Percentiles rank a stretch among this genome's conserved stretches.
Evolutionary conservation across 371 early-diverging fungal species (phyloP).

Genomic region (Mucor racemosus): DNA sequence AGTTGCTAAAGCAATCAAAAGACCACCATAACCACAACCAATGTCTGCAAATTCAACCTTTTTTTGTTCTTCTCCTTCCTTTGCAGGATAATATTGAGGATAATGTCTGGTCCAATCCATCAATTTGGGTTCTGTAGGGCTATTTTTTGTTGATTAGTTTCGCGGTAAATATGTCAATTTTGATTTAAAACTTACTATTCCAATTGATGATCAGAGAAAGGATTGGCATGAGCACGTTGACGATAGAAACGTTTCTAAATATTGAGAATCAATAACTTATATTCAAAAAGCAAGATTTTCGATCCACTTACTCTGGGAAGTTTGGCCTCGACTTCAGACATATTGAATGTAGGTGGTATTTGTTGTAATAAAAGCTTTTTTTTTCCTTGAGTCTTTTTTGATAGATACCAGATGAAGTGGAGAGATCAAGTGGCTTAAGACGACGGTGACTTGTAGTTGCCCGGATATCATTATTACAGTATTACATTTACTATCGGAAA

Average conservation of each 20-base stretch:
- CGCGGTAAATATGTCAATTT: not conserved
- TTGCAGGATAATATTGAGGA: constrained; percentile 71
- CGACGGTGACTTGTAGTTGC: constrained; percentile 1
- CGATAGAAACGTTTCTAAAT: constrained; percentile 88
- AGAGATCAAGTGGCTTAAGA: constrained; percentile 6
- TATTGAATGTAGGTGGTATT: constrained; percentile 1
- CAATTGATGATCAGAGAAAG: constrained; percentile 94
- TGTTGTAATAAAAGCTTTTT: constrained; percentile 1
- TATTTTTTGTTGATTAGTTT: constrained; percentile 26
- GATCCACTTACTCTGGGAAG: constrained; percentile 36
- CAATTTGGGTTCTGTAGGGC: constrained; percentile 83
- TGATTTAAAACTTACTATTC: constrained; percentile 70
- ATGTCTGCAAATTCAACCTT: constrained; percentile 97
- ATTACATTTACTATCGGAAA: too few relatives aligned
- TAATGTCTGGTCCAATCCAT: constrained; percentile 94
- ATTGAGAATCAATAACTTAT: not conserved
- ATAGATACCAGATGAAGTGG: not conserved
- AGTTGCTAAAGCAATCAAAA: constrained; percentile 89
- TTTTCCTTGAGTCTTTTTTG: not conserved
- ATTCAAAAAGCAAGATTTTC: not conserved
- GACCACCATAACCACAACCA: constrained; percentile 99
- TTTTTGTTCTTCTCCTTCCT: constrained; percentile 47
- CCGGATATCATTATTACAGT: too few relatives aligned
- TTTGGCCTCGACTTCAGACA: constrained; percentile 44
- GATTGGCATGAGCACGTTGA: constrained; percentile 99